Conservation (phyloP, 768 basidiomycete genomes). For the Lenzites betulinus region DNA sequence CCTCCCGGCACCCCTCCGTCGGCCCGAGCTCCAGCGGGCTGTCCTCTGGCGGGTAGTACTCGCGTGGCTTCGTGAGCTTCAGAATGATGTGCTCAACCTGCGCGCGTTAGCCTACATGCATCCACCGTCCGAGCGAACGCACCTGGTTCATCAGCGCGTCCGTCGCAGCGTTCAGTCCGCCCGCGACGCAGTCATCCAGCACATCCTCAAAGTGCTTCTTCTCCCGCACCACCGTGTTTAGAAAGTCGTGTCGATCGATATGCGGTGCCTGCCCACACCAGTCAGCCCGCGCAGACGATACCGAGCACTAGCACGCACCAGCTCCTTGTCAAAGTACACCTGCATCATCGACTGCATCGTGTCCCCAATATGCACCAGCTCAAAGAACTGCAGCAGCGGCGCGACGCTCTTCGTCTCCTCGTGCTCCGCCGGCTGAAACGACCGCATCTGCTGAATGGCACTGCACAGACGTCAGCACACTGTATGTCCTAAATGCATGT, state of each 20-base stretch:
- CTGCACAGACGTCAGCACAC: slow-evolving; percentile 40
- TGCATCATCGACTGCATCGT: slow-evolving; percentile 98
- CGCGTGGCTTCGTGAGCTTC: slow-evolving; percentile 78
- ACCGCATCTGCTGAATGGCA: slow-evolving; percentile 85
- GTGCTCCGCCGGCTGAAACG: slow-evolving; percentile 89
- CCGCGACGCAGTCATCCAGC: slow-evolving; percentile 92
- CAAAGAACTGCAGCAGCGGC: slow-evolving; percentile 94
- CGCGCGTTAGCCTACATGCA: neutral
- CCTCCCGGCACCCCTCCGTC: slow-evolving; percentile 85
- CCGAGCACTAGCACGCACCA: slow-evolving; percentile 46
- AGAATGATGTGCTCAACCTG: slow-evolving; percentile 94
- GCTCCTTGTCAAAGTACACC: slow-evolving; percentile 96
- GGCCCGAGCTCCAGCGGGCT: slow-evolving; percentile 79
- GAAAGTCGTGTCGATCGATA: slow-evolving; percentile 91
- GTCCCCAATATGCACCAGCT: slow-evolving; percentile 95
- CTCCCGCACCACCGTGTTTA: slow-evolving; percentile 91
- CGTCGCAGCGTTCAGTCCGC: slow-evolving; percentile 92
- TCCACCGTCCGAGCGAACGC: slow-evolving; percentile 11
- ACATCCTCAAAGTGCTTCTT: slow-evolving; percentile 95
- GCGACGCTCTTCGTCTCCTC: slow-evolving; percentile 82
- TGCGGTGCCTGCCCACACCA: slow-evolving; percentile 60
- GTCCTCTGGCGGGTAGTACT: slow-evolving; percentile 89
- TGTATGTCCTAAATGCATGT: neutral
- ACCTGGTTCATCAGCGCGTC: slow-evolving; percentile 96
- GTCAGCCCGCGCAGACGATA: neutral